These are phyloP conservation scores for Cutaneotrichosporon sp. DNA, from an alignment of 1,284 basidiomycete genomes.

Conservation along the genomic window DNA sequence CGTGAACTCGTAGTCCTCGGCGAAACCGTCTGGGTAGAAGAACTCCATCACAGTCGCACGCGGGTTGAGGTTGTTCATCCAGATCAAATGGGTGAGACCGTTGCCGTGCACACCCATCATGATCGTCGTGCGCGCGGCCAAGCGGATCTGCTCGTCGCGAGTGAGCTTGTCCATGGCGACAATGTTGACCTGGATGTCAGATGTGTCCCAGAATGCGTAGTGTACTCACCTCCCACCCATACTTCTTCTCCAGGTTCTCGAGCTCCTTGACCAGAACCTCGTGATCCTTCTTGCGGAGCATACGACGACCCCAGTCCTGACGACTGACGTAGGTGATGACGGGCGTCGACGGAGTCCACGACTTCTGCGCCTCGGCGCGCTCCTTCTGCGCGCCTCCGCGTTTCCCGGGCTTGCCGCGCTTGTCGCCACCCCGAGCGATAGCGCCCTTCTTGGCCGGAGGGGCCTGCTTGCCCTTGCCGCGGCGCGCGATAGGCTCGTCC, in stretches of 20 bases:
- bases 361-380: neutral
- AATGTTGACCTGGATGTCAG: slow-evolving; percentile 61
- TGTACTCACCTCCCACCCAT: slow-evolving; percentile 68
- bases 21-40: slow-evolving; percentile 61
- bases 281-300: slow-evolving; percentile 54
- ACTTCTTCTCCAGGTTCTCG: slow-evolving; percentile 64
- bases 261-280: slow-evolving; percentile 54
- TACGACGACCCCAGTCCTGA: slow-evolving; percentile 78
- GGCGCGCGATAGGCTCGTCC: neutral
- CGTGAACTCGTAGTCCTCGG: slow-evolving; percentile 70
- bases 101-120: slow-evolving; percentile 77
- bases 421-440: neutral
- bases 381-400: neutral
- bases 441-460: neutral
- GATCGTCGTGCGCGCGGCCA: slow-evolving; percentile 77
- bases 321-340: slow-evolving; percentile 87
- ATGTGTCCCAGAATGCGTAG: too few relatives aligned
- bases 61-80: slow-evolving; percentile 63
- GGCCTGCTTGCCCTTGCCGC: neutral
- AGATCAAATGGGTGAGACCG: slow-evolving; percentile 72
- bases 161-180: slow-evolving; percentile 78
- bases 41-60: slow-evolving; percentile 65
- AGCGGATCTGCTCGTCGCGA: slow-evolving; percentile 70
- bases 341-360: slow-evolving; percentile 28
- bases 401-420: neutral